These are phyloP conservation scores for Endoconidiophora laricicola DNA, from an alignment of 2,329 filamentous ascomycete species.

Conservation along the genomic window DNA sequence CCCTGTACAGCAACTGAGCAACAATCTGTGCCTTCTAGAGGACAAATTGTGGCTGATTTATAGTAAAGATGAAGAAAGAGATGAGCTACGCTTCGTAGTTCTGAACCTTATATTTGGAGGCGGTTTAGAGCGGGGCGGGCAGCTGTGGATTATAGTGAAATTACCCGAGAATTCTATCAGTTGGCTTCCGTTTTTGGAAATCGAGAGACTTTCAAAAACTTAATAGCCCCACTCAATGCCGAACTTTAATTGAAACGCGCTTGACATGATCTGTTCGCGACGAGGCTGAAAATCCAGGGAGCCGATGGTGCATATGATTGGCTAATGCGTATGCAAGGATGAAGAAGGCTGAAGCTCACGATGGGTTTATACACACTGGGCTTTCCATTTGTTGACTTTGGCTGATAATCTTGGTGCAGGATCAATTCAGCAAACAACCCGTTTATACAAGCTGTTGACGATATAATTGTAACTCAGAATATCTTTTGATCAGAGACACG, in stretches of 20 bases:
- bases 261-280: neutral
- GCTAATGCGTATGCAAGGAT: neutral
- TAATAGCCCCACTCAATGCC: neutral
- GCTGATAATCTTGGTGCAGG: no score
- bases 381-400: neutral
- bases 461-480: no score
- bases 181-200: neutral
- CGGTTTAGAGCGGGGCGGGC: no score
- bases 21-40: no score
- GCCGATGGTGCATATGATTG: neutral
- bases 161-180: no score
- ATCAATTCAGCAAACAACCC: neutral
- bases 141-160: no score
- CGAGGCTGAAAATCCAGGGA: slow-evolving; percentile 4
- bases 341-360: neutral
- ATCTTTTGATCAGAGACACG: no score
- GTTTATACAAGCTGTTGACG: neutral
- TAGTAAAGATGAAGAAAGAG: no score
- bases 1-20: no score
- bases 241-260: slow-evolving; percentile 9
- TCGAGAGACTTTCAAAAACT: neutral
- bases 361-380: neutral
- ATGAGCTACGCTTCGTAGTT: no score
- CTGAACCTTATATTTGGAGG: no score
- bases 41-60: no score